Evolutionary conservation across 139 green algal species (phyloP).

Genomic region (Monoraphidium neglectum): DNA sequence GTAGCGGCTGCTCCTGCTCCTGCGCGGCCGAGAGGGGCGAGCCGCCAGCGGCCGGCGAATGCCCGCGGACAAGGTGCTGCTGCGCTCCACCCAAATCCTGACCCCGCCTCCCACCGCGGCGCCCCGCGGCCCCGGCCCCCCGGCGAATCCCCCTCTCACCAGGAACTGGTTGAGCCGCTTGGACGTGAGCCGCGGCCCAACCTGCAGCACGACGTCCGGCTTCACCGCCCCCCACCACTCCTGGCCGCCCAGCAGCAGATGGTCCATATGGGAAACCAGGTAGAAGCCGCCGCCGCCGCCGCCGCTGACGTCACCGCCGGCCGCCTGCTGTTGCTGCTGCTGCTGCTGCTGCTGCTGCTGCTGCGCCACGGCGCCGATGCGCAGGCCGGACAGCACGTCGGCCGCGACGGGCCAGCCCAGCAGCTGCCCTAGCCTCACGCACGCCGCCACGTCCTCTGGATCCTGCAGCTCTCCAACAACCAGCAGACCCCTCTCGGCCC

Average conservation of each 20-base stretch:
- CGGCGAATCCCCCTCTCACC: constrained; percentile 36
- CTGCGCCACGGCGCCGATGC: constrained; percentile 43
- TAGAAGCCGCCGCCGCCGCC: constrained; percentile 5
- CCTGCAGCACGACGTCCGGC: constrained; percentile 84
- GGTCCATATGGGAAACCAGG: constrained; percentile 76
- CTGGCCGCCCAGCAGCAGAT: constrained; percentile 69
- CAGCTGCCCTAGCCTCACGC: constrained; percentile 37
- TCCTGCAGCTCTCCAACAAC: constrained; percentile 74
- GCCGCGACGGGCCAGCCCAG: constrained; percentile 88
- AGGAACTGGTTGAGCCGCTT: constrained; percentile 89
- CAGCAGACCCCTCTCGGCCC: constrained; percentile 67
- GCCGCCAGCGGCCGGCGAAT: no score
- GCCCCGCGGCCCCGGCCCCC: no score
- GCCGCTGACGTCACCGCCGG: background rate
- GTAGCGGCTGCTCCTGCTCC: no score
- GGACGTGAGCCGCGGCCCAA: constrained; percentile 80
- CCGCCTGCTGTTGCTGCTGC: no score
- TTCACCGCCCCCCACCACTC: constrained; percentile 58
- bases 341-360: constrained; percentile 8
- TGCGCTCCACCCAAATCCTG: no score
- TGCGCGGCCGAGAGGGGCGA: no score
- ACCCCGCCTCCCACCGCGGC: no score
- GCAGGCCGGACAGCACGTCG: constrained; percentile 85
- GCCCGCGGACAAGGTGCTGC: background rate
- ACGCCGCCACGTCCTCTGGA: constrained; percentile 61